Evolutionary conservation across 2,329 filamentous ascomycete genomes (phyloP).

Genomic region (Aspergillus oerlinghausenensis): DNA sequence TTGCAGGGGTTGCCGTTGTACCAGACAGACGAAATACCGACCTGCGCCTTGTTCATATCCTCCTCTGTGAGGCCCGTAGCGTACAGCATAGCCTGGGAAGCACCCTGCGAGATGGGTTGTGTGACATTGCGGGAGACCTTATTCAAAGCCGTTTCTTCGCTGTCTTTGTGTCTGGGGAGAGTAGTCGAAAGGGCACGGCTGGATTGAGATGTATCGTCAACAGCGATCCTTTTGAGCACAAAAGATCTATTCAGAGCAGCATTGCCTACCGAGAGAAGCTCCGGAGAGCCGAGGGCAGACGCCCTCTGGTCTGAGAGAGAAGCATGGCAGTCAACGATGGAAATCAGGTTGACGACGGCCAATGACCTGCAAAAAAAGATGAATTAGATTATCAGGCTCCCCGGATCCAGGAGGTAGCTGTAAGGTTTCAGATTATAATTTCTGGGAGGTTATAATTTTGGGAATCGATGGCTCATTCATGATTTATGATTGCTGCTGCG

Average conservation of each 20-base stretch:
- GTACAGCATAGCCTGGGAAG: slow-evolving; percentile 98
- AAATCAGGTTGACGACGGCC: neutral
- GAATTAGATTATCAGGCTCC: neutral
- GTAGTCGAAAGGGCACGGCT: slow-evolving; percentile 42
- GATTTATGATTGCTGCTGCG: neutral
- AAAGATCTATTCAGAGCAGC: slow-evolving; percentile 3
- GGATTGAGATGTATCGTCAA: neutral
- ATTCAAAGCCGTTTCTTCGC: slow-evolving; percentile 62
- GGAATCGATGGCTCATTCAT: neutral
- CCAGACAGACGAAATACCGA: slow-evolving; percentile 98
- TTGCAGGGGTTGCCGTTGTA: slow-evolving; percentile 98
- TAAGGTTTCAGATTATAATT: neutral
- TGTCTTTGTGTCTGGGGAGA: slow-evolving; percentile 40
- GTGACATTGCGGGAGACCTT: slow-evolving; percentile 80
- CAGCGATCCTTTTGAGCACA: slow-evolving; percentile 1
- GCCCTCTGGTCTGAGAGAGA: slow-evolving; percentile 20
- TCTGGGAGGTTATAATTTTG: neutral
- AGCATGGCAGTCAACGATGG: slow-evolving; percentile 1
- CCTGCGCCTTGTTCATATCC: slow-evolving; percentile 94
- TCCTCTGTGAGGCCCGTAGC: slow-evolving; percentile 80
- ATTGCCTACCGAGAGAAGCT: slow-evolving; percentile 18
- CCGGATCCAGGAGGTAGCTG: neutral
- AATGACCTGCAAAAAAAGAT: neutral
- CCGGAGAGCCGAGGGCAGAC: slow-evolving; percentile 24
- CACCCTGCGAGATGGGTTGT: slow-evolving; percentile 95